A percentile compares a stretch with the other conserved stretches of the same genome.
These are phyloP conservation scores for Papiliotrema terrestris DNA, from an alignment of 1,284 basidiomycete genomes.

Conservation along the genomic window DNA sequence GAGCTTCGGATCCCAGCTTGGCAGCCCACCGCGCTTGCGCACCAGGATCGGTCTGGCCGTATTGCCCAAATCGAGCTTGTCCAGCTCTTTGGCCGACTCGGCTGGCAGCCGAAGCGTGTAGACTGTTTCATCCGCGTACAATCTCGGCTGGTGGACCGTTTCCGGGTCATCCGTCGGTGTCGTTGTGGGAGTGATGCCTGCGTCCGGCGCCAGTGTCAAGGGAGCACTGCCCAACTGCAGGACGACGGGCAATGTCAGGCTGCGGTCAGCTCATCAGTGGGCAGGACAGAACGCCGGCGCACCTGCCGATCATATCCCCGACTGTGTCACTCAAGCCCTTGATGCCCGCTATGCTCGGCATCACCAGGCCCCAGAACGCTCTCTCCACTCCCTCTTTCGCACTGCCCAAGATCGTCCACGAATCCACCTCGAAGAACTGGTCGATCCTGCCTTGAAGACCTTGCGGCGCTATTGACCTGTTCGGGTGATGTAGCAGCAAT, in stretches of 20 bases:
- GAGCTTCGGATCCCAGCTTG: background rate
- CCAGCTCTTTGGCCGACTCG: background rate
- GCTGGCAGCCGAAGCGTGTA: slow-evolving; percentile 8
- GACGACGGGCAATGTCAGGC: too few species aligned
- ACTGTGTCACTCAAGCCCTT: slow-evolving; percentile 5
- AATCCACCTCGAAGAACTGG: background rate
- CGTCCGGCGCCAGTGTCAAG: background rate
- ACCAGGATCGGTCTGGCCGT: background rate
- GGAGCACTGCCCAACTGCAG: too few species aligned
- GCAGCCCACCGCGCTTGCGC: background rate
- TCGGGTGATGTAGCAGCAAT: background rate
- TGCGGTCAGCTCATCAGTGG: too few species aligned
- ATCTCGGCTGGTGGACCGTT: background rate
- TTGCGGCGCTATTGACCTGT: background rate
- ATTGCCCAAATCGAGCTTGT: background rate
- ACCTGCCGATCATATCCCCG: too few species aligned
- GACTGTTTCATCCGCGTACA: slow-evolving; percentile 10
- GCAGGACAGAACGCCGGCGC: too few species aligned
- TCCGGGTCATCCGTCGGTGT: background rate
- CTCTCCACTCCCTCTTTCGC: slow-evolving; percentile 2
- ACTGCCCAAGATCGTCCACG: background rate
- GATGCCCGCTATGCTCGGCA: slow-evolving; percentile 8
- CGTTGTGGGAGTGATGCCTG: too few species aligned
- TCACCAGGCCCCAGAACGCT: slow-evolving; percentile 9
- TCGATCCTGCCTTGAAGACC: background rate